These are phyloP conservation scores for Leccinellum rugosiceps DNA, from an alignment of 768 basidiomycete species.

Conservation along the genomic window DNA sequence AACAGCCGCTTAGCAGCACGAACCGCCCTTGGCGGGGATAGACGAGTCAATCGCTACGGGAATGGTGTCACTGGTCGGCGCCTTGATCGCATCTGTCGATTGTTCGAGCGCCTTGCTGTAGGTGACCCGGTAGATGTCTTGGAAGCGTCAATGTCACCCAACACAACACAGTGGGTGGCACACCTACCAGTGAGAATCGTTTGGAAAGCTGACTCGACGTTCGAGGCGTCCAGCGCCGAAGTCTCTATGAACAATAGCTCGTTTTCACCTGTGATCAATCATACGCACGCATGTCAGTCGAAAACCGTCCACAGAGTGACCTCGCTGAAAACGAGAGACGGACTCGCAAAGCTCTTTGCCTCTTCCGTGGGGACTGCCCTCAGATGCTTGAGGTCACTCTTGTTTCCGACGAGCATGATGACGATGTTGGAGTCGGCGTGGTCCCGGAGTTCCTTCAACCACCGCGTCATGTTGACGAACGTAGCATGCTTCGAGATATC, in stretches of 20 bases:
- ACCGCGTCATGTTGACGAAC: constrained; percentile 90
- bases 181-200: constrained; percentile 84
- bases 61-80: constrained; percentile 80
- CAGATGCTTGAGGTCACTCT: constrained; percentile 98
- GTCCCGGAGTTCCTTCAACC: constrained; percentile 96
- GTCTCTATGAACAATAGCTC: constrained; percentile 96
- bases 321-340: constrained; percentile 29
- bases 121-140: constrained; percentile 97
- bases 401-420: constrained; percentile 96
- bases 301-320: neutral
- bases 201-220: constrained; percentile 97
- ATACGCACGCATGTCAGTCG: neutral
- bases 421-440: constrained; percentile 93
- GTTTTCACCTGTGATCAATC: constrained; percentile 70
- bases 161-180: neutral
- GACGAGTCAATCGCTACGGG: constrained; percentile 70
- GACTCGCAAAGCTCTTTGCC: constrained; percentile 87
- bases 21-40: constrained; percentile 48
- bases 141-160: constrained; percentile 1
- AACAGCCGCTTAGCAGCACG: constrained; percentile 53
- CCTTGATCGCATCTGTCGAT: constrained; percentile 71
- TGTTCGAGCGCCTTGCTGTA: constrained; percentile 94
- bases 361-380: constrained; percentile 97
- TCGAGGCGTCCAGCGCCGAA: constrained; percentile 98
- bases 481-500: constrained; percentile 94